Evolutionary conservation across 2,329 filamentous ascomycete species (phyloP), one percentile per base, ranked within the genome.

Genomic region (Allantophomopsis lycopodina): DNA sequence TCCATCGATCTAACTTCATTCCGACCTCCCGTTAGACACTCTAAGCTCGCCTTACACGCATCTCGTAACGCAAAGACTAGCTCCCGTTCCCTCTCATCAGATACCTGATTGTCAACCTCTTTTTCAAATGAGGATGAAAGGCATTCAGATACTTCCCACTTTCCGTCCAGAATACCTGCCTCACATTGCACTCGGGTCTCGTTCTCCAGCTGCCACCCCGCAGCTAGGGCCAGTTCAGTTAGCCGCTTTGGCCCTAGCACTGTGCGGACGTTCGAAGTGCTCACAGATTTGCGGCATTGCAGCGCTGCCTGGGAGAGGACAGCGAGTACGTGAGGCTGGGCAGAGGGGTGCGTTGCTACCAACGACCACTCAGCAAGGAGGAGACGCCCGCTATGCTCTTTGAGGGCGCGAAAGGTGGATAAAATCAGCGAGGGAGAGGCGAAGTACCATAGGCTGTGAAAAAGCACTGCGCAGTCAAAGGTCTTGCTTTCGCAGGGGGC

Each of bases 381-480:
- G n/a, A n/a, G n/a, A n/a, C n/a, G n/a, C n/a, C n/a, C n/a, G n/a
- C n/a, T n/a, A n/a, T n/a, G n/a, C n/a, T n/a, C n/a, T n/a, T n/a
- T n/a, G n/a, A n/a, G n/a, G n/a, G 56, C 53, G 0, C 42, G 5
- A 5, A 70, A 54, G n/a, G 64, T 60, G 2, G 45, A 43, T 0
- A 51, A 42, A 3, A 70, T 53, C 10, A 55, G 46, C 0, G 48
- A 44, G 0, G 58, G 58, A 1, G 58, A 59, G 13, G 56, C 46
- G 46, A 76, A 73, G 49, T 75, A 76, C 64, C 66, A 76, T 20
- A 71, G 57, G 45, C 60, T 64, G 50, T 75, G 70, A 14, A 57
- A 57, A 30, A 75, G 56, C 3, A 74, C 63, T 2, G 62, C 59
- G 16, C 57, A 60, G 43, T 70, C 64, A 53, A 62, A 71, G 4